Evolutionary conservation across 1,284 basidiomycete genomes (phyloP).

Genomic region (Pseudozyma tsukubaensis): DNA sequence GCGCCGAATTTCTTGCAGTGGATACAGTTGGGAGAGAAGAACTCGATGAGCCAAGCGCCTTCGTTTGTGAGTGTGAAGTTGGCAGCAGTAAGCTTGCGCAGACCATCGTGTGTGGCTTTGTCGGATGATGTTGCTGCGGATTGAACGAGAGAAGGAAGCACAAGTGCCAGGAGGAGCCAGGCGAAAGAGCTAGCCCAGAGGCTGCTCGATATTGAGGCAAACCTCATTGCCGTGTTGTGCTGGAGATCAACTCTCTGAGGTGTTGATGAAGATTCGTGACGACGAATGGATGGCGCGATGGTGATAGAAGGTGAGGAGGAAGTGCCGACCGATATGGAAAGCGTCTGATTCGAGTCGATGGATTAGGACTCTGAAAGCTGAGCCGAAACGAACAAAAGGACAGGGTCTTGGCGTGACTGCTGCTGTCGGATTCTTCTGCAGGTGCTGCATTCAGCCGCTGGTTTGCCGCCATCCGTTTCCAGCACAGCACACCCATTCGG

Average conservation of each 20-base stretch:
- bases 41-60: conserved; percentile 66
- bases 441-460: too few species aligned
- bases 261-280: too few species aligned
- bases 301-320: too few species aligned
- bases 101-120: conserved; percentile 47
- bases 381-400: too few species aligned
- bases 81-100: conserved; percentile 49
- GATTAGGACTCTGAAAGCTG: too few species aligned
- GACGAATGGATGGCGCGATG: too few species aligned
- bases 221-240: conserved; percentile 18
- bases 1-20: conserved; percentile 83
- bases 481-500: too few species aligned
- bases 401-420: too few species aligned
- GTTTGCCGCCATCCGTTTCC: too few species aligned
- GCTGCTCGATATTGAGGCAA: conserved; percentile 25
- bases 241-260: neutral
- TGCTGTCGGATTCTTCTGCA: too few species aligned
- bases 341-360: too few species aligned
- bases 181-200: conserved; percentile 6
- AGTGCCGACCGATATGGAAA: too few species aligned
- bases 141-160: conserved; percentile 9
- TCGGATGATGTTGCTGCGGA: conserved; percentile 24
- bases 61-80: conserved; percentile 58
- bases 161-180: conserved; percentile 11
- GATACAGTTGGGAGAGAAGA: conserved; percentile 76